These are phyloP conservation scores for Epithemia pelagica DNA, from an alignment of 108 stramenopile genomes.

Conservation along the genomic window DNA sequence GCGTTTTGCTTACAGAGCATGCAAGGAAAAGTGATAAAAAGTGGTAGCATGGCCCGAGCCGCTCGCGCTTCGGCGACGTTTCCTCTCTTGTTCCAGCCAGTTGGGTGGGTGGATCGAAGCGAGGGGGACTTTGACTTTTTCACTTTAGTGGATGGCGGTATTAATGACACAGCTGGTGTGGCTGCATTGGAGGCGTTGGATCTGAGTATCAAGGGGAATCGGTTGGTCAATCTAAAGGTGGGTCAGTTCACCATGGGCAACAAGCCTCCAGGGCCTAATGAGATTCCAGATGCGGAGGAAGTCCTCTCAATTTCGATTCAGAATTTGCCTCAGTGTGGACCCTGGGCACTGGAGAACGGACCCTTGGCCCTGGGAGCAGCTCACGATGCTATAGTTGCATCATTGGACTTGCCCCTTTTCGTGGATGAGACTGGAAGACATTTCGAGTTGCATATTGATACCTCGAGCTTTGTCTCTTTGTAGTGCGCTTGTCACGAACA, in stretches of 20 bases:
- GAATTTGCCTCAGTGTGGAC: conserved; percentile 61
- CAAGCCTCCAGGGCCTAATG: conserved; percentile 18
- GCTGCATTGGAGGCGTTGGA: conserved; percentile 30
- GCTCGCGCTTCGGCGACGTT: conserved; percentile 73
- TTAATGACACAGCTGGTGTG: conserved; percentile 52
- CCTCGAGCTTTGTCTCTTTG: conserved; percentile 20
- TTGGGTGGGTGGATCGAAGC: conserved; percentile 38
- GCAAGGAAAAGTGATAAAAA: conserved; percentile 34
- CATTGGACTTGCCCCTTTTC: conserved; percentile 58
- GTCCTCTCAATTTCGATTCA: conserved; percentile 55
- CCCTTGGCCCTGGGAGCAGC: conserved; percentile 58
- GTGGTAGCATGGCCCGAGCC: conserved; percentile 70
- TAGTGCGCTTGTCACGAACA: too few species aligned
- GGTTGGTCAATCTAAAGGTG: conserved; percentile 62
- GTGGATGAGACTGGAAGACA: conserved; percentile 44
- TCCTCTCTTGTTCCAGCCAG: conserved; percentile 70
- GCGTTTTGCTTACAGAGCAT: conserved; percentile 53
- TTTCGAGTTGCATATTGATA: conserved; percentile 56
- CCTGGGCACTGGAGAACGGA: conserved; percentile 72
- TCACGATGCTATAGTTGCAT: conserved; percentile 33
- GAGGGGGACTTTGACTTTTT: conserved; percentile 1
- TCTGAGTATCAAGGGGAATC: conserved; percentile 7
- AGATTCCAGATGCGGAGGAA: conserved; percentile 26
- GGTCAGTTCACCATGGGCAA: conserved; percentile 30
- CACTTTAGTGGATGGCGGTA: conserved; percentile 63